Conservation (phyloP, 192 early-diverging fungal genomes). For the Linnemannia zychae region DNA sequence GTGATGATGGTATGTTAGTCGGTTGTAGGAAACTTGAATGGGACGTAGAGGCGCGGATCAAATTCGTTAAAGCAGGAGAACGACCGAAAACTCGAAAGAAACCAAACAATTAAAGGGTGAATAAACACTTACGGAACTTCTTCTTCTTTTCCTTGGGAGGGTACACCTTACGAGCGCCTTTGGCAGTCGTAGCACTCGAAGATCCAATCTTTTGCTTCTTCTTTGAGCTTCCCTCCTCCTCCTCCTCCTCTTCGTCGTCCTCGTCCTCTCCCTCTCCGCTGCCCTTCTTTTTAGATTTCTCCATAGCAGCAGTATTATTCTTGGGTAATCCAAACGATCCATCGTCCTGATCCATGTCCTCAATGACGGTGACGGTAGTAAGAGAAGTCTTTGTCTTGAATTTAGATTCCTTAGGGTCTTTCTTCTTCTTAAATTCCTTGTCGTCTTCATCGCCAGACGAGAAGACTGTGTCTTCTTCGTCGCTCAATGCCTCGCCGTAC, state of each 20-base stretch:
- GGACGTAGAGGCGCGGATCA: not conserved
- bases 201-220: slow-evolving; percentile 44
- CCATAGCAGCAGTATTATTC: slow-evolving; percentile 36
- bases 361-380: slow-evolving; percentile 80
- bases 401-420: slow-evolving; percentile 65
- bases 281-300: slow-evolving; percentile 17
- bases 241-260: slow-evolving; percentile 13
- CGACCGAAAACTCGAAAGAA: not conserved
- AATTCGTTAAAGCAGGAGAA: not conserved
- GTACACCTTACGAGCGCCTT: slow-evolving; percentile 33
- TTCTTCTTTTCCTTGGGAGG: slow-evolving; percentile 46
- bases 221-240: slow-evolving; percentile 21
- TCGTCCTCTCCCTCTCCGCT: not conserved
- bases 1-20: not conserved
- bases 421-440: slow-evolving; percentile 7
- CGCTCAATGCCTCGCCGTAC: slow-evolving; percentile 48
- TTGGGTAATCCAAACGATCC: slow-evolving; percentile 43
- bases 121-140: slow-evolving; percentile 48
- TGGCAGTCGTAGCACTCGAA: slow-evolving; percentile 39
- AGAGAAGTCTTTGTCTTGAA: slow-evolving; percentile 68
- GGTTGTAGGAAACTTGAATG: not conserved
- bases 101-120: not conserved
- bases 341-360: slow-evolving; percentile 73
- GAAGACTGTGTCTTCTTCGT: slow-evolving; percentile 58
- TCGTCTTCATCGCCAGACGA: slow-evolving; percentile 40